Percentiles rank a stretch among this genome's conserved stretches.
Evolutionary conservation across 345 rosid genomes (phyloP).

Genomic region (Eutrema japonicum): DNA sequence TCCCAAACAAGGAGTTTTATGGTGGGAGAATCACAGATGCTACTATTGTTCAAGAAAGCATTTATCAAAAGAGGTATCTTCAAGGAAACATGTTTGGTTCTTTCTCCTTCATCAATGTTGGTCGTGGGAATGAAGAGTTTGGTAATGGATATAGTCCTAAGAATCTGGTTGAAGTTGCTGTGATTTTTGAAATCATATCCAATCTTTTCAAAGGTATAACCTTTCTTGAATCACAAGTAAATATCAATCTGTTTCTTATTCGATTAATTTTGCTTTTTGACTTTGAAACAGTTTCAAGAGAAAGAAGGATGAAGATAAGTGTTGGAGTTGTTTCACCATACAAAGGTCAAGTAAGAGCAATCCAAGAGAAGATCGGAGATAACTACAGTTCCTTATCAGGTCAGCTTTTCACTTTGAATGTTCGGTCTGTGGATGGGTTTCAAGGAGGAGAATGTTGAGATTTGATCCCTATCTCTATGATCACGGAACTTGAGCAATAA

Average conservation of each 20-base stretch:
- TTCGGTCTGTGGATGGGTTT: constrained; percentile 52
- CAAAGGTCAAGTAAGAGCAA: constrained; percentile 6
- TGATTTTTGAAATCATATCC: constrained; percentile 33
- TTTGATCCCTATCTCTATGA: too few relatives aligned
- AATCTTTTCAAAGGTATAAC: constrained; percentile 45
- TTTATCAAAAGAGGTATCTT: constrained; percentile 40
- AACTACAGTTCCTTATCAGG: not conserved
- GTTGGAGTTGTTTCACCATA: constrained; percentile 10
- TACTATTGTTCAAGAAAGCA: constrained; percentile 34
- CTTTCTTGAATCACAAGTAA: not conserved
- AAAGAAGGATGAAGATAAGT: not conserved
- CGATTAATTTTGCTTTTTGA: not conserved
- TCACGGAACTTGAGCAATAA: too few relatives aligned
- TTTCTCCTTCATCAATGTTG: constrained; percentile 52
- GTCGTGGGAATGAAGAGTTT: constrained; percentile 33
- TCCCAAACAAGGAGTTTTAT: constrained; percentile 58
- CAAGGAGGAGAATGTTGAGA: too few relatives aligned
- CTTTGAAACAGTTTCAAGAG: not conserved
- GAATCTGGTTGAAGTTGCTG: constrained; percentile 51
- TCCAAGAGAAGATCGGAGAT: constrained; percentile 27
- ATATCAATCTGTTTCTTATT: not conserved
- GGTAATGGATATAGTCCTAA: constrained; percentile 30
- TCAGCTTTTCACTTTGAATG: constrained; percentile 37
- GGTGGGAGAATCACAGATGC: constrained; percentile 46
- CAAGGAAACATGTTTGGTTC: constrained; percentile 48